A percentile compares a stretch with the other conserved stretches of the same genome.
Evolutionary conservation across 306 rosid genomes (phyloP).

Genomic region (Castanospermum australe): DNA sequence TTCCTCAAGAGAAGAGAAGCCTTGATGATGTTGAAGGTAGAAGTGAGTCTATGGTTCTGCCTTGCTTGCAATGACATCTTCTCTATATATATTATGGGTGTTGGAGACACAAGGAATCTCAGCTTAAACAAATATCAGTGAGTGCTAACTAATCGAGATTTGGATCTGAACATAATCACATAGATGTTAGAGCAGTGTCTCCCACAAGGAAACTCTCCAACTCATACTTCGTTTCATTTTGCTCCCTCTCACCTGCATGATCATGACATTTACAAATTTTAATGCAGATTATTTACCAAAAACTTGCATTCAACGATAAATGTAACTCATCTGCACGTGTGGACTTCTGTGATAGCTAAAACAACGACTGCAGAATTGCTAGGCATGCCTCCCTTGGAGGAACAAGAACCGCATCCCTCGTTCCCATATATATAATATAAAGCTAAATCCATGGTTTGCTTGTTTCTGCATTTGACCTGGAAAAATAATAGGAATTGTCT

Average conservation of each 20-base stretch:
- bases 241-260: conserved; percentile 7
- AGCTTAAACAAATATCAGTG: neutral
- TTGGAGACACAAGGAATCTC: conserved; percentile 30
- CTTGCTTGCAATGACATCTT: conserved; percentile 4
- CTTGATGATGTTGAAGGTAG: conserved; percentile 13
- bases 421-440: neutral
- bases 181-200: conserved; percentile 10
- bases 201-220: conserved; percentile 24
- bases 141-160: conserved; percentile 29
- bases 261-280: conserved; percentile 4
- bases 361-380: no score
- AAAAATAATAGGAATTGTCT: no score
- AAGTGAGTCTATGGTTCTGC: conserved; percentile 25
- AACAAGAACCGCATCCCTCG: conserved; percentile 10
- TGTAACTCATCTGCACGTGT: neutral
- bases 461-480: no score
- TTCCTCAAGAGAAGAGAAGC: conserved; percentile 4
- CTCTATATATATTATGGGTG: conserved; percentile 18
- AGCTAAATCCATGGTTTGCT: neutral
- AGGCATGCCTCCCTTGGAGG: neutral
- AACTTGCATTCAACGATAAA: neutral
- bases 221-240: conserved; percentile 12
- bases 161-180: conserved; percentile 7
- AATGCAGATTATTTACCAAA: neutral
- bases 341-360: neutral